phyloP scores from a whole-genome alignment of 495 filamentous ascomycete genomes.

The Penicillium desertorum region DNA sequence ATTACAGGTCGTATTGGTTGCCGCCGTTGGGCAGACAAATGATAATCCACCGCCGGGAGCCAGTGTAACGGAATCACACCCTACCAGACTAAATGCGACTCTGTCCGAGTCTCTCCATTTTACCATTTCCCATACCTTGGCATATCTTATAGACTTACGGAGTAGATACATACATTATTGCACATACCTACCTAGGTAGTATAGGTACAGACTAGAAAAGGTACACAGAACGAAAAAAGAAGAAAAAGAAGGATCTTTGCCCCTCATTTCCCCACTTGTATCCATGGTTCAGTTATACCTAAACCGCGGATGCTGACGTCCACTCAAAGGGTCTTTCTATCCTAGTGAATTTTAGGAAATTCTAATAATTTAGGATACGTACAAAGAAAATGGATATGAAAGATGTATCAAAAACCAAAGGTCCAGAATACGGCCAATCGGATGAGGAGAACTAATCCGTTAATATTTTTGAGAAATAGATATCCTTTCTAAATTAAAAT shows the following conservation, averaged over 20 bases:
- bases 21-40: conserved; percentile 12
- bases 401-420: neutral
- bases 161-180: neutral
- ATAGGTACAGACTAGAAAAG: neutral
- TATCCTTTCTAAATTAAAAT: neutral
- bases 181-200: neutral
- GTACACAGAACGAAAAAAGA: conserved; percentile 3
- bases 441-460: neutral
- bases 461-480: neutral
- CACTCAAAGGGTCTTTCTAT: neutral
- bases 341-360: neutral
- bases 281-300: neutral
- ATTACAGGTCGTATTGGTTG: neutral
- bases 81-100: neutral
- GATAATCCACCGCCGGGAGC: conserved; percentile 1
- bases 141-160: no score
- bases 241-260: neutral
- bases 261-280: conserved; percentile 2
- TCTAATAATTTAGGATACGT: neutral
- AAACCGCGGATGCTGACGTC: neutral
- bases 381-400: neutral
- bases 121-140: neutral
- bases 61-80: conserved; percentile 3
- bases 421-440: neutral
- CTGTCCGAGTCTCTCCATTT: neutral